These are phyloP conservation scores for Rhododendron henanense DNA, from an alignment of 148 eudicot genomes.

Conservation along the genomic window DNA sequence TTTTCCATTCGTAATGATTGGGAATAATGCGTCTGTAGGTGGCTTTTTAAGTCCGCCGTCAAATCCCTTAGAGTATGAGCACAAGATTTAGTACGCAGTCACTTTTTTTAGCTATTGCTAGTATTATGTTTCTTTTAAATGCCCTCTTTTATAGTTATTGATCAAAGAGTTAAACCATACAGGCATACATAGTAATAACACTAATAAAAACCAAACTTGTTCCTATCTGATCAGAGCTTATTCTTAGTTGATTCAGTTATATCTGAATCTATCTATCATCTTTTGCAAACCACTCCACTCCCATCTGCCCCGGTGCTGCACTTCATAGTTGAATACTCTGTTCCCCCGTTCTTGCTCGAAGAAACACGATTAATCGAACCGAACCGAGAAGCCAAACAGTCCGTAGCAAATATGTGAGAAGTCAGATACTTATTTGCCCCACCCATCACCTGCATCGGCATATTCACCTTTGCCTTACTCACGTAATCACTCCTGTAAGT, in stretches of 20 bases:
- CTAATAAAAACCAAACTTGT: too few relatives aligned
- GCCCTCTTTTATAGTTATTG: background rate
- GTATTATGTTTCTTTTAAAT: too few relatives aligned
- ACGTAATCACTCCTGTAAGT: constrained; percentile 14
- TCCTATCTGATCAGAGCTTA: background rate
- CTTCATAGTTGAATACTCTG: background rate
- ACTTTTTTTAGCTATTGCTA: background rate
- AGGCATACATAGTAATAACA: background rate
- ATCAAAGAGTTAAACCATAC: background rate
- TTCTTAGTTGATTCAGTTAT: background rate
- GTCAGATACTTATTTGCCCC: background rate
- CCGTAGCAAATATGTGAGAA: constrained; percentile 13
- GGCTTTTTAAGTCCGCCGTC: too few relatives aligned
- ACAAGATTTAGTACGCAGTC: background rate
- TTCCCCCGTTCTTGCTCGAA: background rate
- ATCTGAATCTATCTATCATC: background rate
- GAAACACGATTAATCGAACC: background rate
- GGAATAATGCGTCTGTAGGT: too few relatives aligned
- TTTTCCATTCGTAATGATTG: too few relatives aligned
- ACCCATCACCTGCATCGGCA: constrained; percentile 17
- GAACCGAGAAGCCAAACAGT: constrained; percentile 11
- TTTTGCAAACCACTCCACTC: constrained; percentile 14
- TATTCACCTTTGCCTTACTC: constrained; percentile 13
- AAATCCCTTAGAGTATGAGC: too few relatives aligned
- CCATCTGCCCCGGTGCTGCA: background rate